Conservation (phyloP, 2,329 filamentous ascomycete species). For the Colletotrichum cordylinicola region DNA sequence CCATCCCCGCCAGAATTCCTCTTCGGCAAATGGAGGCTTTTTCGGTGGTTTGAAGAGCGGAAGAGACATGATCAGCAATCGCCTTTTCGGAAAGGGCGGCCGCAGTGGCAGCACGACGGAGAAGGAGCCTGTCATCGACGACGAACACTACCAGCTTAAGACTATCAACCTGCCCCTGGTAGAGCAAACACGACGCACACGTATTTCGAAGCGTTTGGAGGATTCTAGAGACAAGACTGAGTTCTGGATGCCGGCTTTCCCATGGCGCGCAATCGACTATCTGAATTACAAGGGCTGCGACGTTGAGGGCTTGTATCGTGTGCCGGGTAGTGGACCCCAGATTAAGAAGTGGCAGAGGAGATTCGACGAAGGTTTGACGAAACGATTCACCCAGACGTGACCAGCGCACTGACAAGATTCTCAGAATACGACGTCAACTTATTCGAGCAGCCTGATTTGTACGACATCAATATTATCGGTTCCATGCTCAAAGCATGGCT, state of each 20-base stretch:
- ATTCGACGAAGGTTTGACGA: constrained; percentile 76
- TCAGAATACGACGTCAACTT: constrained; percentile 87
- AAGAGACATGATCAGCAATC: constrained; percentile 82
- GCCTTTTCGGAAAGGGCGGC: constrained; percentile 79
- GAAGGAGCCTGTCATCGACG: constrained; percentile 70
- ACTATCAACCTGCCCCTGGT: constrained; percentile 87
- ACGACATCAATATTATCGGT: constrained; percentile 95
- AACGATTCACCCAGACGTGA: constrained; percentile 29
- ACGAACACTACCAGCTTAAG: constrained; percentile 83
- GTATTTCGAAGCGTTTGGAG: constrained; percentile 89
- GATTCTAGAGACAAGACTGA: constrained; percentile 94
- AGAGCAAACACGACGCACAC: constrained; percentile 87
- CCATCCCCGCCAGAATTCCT: constrained; percentile 53
- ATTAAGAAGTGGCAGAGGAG: constrained; percentile 93
- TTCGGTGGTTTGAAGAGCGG: constrained; percentile 77
- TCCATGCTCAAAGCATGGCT: constrained; percentile 98
- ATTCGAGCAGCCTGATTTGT: constrained; percentile 85
- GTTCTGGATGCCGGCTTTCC: constrained; percentile 97
- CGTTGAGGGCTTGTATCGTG: constrained; percentile 90
- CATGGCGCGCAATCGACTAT: constrained; percentile 96
- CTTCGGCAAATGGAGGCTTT: constrained; percentile 67
- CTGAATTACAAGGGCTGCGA: constrained; percentile 94
- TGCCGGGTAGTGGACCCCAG: constrained; percentile 88
- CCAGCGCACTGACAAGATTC: background rate
- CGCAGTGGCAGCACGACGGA: constrained; percentile 75